phyloP scores from a whole-genome alignment of 345 rosid genomes.

The Sonneratia alba region DNA sequence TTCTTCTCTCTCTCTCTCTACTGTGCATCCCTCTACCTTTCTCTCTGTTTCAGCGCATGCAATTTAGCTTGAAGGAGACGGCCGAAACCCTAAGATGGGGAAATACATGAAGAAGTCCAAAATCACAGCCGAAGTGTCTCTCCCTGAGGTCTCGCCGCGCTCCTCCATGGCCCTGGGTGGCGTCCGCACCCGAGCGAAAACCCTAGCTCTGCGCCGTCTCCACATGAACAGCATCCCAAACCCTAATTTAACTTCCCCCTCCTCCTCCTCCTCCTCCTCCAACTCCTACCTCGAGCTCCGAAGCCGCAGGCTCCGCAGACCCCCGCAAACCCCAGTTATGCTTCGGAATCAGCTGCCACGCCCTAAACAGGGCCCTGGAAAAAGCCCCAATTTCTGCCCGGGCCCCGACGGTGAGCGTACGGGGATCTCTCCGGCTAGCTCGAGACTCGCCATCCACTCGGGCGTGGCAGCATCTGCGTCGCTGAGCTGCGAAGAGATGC shows the following conservation, averaged over 20 bases:
- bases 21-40: neutral
- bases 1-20: neutral
- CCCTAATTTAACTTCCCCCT: slow-evolving; percentile 5
- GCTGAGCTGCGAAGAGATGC: slow-evolving; percentile 7
- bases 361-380: neutral
- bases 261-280: neutral
- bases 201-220: slow-evolving; percentile 56
- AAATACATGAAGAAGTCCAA: slow-evolving; percentile 73
- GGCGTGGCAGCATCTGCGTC: slow-evolving; percentile 4
- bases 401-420: neutral
- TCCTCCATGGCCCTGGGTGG: slow-evolving; percentile 31
- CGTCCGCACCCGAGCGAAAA: slow-evolving; percentile 73
- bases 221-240: slow-evolving; percentile 16
- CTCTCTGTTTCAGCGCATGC: slow-evolving; percentile 5
- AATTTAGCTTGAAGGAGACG: slow-evolving; percentile 12
- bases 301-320: slow-evolving; percentile 74
- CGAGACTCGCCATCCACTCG: slow-evolving; percentile 12
- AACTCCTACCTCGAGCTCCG: slow-evolving; percentile 77
- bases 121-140: slow-evolving; percentile 42
- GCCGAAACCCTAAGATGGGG: slow-evolving; percentile 56
- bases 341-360: neutral
- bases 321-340: slow-evolving; percentile 22
- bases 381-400: neutral
- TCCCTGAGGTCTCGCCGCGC: slow-evolving; percentile 38
- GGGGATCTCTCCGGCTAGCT: neutral